Conservation (phyloP, 805 yeast genomes). For the Lipomyces sp. region DNA sequence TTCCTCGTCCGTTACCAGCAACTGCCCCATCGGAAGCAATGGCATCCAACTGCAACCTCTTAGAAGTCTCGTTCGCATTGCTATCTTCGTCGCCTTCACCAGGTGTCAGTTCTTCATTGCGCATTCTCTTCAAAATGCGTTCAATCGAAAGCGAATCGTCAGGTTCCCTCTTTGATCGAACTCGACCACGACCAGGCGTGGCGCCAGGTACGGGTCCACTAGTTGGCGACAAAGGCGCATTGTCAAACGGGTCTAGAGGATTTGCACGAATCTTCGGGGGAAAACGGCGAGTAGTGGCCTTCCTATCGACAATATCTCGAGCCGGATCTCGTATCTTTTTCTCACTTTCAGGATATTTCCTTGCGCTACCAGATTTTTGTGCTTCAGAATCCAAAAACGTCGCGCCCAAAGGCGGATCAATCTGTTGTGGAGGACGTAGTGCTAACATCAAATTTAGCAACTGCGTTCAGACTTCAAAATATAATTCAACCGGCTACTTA, state of each 20-base stretch:
- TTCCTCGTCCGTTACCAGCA: no score
- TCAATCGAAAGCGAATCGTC: constrained; percentile 7
- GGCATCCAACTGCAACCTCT: constrained; percentile 15
- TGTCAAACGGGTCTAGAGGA: constrained; percentile 18
- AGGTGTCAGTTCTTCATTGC: no score
- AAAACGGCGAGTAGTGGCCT: constrained; percentile 1
- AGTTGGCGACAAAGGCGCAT: constrained; percentile 15
- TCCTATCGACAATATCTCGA: constrained; percentile 14
- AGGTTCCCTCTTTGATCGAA: background rate
- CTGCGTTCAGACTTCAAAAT: background rate
- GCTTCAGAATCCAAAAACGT: constrained; percentile 30
- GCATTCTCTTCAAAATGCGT: constrained; percentile 12
- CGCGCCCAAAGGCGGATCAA: constrained; percentile 26
- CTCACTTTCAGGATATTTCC: constrained; percentile 1
- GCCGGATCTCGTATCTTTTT: constrained; percentile 20
- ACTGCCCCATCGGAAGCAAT: no score
- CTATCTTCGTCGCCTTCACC: constrained; percentile 8
- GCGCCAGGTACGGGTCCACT: constrained; percentile 11
- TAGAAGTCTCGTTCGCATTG: constrained; percentile 1
- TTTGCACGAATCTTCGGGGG: constrained; percentile 9
- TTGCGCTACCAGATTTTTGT: constrained; percentile 29
- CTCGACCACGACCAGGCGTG: constrained; percentile 16
- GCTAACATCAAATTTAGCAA: constrained; percentile 11
- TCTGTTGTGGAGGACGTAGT: constrained; percentile 29
- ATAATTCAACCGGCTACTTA: constrained; percentile 3